Evolutionary conservation across 2,329 filamentous ascomycete species (phyloP).

Genomic region (Verticillium alfalfae): DNA sequence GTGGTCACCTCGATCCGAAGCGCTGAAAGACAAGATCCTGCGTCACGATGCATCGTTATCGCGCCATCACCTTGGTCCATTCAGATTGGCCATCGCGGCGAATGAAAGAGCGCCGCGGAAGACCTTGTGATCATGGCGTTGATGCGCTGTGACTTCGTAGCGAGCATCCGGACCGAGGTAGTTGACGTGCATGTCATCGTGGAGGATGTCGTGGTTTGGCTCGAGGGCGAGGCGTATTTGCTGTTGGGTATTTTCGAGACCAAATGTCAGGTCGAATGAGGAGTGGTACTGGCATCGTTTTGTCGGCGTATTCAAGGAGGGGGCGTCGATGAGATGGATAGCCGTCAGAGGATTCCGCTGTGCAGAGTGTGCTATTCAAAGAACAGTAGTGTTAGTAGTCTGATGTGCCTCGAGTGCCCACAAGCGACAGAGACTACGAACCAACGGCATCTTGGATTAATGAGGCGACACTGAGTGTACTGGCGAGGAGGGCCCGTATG

Average conservation of each 20-base stretch:
- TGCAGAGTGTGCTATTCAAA: slow-evolving; percentile 56
- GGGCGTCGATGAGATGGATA: slow-evolving; percentile 67
- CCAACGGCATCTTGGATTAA: slow-evolving; percentile 23
- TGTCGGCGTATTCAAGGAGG: slow-evolving; percentile 71
- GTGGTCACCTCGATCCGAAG: slow-evolving; percentile 72
- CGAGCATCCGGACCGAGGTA: slow-evolving; percentile 65
- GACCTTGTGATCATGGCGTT: slow-evolving; percentile 72
- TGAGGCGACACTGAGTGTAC: slow-evolving; percentile 22
- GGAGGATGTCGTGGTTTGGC: slow-evolving; percentile 86
- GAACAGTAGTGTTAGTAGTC: background rate
- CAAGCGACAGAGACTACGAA: slow-evolving; percentile 12
- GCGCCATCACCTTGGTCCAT: slow-evolving; percentile 82
- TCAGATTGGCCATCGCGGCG: slow-evolving; percentile 51
- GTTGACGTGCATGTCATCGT: slow-evolving; percentile 67
- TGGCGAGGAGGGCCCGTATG: slow-evolving; percentile 22
- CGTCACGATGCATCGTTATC: slow-evolving; percentile 77
- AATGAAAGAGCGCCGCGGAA: slow-evolving; percentile 78
- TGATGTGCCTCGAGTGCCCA: background rate
- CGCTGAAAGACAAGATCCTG: slow-evolving; percentile 79
- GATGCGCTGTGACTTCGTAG: slow-evolving; percentile 63
- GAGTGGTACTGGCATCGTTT: slow-evolving; percentile 76
- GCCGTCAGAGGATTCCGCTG: slow-evolving; percentile 72
- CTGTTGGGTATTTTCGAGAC: slow-evolving; percentile 60
- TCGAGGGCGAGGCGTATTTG: slow-evolving; percentile 75
- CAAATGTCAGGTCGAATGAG: slow-evolving; percentile 79